phyloP scores from a whole-genome alignment of 2,329 filamentous ascomycete genomes.

The Lasiodiplodia gonubiensis region DNA sequence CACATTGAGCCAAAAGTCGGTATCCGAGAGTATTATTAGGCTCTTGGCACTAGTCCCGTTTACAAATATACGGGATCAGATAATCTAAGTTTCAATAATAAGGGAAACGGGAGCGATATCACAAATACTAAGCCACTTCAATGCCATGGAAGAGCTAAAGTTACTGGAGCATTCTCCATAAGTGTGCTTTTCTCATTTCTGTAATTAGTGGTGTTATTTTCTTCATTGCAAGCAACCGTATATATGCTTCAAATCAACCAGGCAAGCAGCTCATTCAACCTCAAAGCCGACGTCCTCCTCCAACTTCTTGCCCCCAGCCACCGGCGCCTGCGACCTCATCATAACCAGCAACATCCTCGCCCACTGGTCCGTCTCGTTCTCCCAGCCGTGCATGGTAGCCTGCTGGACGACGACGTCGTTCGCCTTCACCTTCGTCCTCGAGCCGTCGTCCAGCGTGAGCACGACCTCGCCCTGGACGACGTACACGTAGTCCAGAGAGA shows the following conservation, averaged over 20 bases:
- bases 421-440: constrained; percentile 8
- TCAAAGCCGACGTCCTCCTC: constrained; percentile 1
- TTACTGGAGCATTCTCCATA: no score
- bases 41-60: no score
- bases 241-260: background rate
- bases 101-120: no score
- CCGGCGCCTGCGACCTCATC: constrained; percentile 3
- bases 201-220: no score
- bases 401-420: constrained; percentile 15
- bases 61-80: no score
- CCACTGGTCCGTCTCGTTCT: constrained; percentile 11
- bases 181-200: no score
- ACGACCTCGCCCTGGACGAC: background rate
- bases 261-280: background rate
- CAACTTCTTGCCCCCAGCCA: background rate
- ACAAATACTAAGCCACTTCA: no score
- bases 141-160: no score
- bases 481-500: constrained; percentile 5
- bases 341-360: background rate
- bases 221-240: no score
- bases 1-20: no score
- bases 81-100: no score
- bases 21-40: no score
- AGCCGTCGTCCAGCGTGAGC: constrained; percentile 6
- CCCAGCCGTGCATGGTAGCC: constrained; percentile 16